These are phyloP conservation scores for Chaetoscypha palmicola DNA, from an alignment of 2,329 filamentous ascomycete species.

Conservation along the genomic window DNA sequence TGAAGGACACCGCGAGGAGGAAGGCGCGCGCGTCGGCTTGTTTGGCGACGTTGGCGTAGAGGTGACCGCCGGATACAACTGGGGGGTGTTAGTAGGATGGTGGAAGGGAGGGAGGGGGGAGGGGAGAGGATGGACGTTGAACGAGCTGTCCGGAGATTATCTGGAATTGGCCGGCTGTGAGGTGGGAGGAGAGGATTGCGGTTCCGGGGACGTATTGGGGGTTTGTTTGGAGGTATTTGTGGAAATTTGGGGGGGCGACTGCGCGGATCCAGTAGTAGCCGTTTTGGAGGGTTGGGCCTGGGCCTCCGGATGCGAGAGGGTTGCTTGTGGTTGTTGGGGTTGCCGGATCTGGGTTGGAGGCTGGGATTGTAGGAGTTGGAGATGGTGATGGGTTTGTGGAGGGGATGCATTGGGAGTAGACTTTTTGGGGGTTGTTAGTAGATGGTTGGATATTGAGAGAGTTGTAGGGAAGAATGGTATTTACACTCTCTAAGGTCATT, in stretches of 20 bases:
- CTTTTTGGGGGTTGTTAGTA: no score
- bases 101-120: not conserved
- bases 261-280: constrained; percentile 48
- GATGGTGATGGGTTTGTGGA: constrained; percentile 23
- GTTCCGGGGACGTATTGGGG: constrained; percentile 38
- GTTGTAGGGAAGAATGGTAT: no score
- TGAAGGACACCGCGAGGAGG: constrained; percentile 45
- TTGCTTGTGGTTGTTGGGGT: constrained; percentile 11
- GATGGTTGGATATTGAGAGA: constrained; percentile 1
- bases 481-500: no score
- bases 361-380: constrained; percentile 1
- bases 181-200: constrained; percentile 45
- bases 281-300: constrained; percentile 40
- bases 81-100: constrained; percentile 33
- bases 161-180: constrained; percentile 51
- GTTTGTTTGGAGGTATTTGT: constrained; percentile 46
- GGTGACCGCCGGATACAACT: constrained; percentile 31
- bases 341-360: constrained; percentile 1
- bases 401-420: constrained; percentile 37
- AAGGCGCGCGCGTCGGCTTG: constrained; percentile 37
- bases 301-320: constrained; percentile 25
- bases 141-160: constrained; percentile 46
- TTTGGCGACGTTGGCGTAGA: constrained; percentile 23
- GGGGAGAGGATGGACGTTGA: constrained; percentile 1
- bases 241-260: constrained; percentile 50